phyloP scores from a whole-genome alignment of 805 yeast species.

The Wickerhamomyces kurtzmanii region DNA sequence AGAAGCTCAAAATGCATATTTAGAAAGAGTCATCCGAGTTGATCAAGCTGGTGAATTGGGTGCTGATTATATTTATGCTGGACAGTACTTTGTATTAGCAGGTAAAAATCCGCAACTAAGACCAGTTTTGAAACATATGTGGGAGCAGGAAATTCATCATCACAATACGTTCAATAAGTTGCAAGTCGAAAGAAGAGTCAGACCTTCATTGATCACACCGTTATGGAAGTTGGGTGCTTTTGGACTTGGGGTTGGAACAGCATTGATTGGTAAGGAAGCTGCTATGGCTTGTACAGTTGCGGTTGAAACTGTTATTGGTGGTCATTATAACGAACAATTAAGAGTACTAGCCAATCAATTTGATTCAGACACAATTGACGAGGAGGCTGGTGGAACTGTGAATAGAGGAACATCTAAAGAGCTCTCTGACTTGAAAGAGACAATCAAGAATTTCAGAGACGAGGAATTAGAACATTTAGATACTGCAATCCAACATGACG shows the following conservation, averaged over 20 bases:
- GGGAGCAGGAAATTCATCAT: slow-evolving; percentile 95
- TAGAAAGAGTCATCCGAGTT: slow-evolving; percentile 73
- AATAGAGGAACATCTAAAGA: slow-evolving; percentile 35
- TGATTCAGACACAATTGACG: slow-evolving; percentile 29
- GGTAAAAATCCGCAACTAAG: slow-evolving; percentile 64
- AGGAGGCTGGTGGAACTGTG: slow-evolving; percentile 14
- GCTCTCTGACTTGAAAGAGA: slow-evolving; percentile 42
- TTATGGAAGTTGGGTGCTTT: slow-evolving; percentile 89
- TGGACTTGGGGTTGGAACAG: slow-evolving; percentile 80
- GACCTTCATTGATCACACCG: slow-evolving; percentile 90
- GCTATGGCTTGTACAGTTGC: slow-evolving; percentile 99
- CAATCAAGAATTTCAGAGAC: slow-evolving; percentile 74
- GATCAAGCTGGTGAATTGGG: slow-evolving; percentile 99
- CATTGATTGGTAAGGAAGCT: slow-evolving; percentile 81
- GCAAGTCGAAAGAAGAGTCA: slow-evolving; percentile 68
- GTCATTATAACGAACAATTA: slow-evolving; percentile 87
- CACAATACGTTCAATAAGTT: slow-evolving; percentile 75
- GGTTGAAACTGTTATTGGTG: slow-evolving; percentile 96
- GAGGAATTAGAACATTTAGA: slow-evolving; percentile 93
- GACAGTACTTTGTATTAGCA: slow-evolving; percentile 74
- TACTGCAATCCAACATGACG: slow-evolving; percentile 87
- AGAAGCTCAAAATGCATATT: slow-evolving; percentile 55
- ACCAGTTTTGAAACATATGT: slow-evolving; percentile 85
- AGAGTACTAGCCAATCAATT: slow-evolving; percentile 65
- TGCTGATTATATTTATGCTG: slow-evolving; percentile 86